Base-by-base conservation (phyloP, 2,329 filamentous ascomycete species). In the Penicillium olsonii region DNA sequence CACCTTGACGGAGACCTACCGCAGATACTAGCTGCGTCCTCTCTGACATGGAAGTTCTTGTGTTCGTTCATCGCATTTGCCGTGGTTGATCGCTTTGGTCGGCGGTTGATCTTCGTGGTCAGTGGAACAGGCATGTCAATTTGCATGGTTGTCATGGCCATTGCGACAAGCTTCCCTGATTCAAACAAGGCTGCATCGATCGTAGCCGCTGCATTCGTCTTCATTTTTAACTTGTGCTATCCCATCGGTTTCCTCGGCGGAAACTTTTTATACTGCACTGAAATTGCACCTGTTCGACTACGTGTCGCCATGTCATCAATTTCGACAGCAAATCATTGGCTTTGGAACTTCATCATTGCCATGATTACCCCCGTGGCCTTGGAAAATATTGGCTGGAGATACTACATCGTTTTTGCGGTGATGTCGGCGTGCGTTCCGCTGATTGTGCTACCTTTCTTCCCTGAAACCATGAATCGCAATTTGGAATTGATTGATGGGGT, bases 21-120 rank as follows among this genome's bases (percentile, higher is more conserved):
- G 9, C 57, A 54, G 11, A 61, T 77, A 27, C 68, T 80, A 7
- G 71, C 75, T 6, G 76, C 68, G 2, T 78, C 75, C 18, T 78
- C 78, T 9, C 68, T 82, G 38, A 82, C 80, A 9, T 83, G 77
- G 75, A 82, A 83, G 61, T 81, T 82, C 60, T 53, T 81, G 15
- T 78, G 75, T 33, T 77, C 74, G 12, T 76, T 79, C 62, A 63
- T 79, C 24, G 72, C 76, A 37, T 77, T 81, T 62, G 72, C 78
- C 57, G 75, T 75, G 37, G 78, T 81, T 51, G 78, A 80, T 53
- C 72, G 76, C 10, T 71, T 79, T 19, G 78, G 78, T 4, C 73
- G 76, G 8, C 73, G 76, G 14, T 73, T 72, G 50, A 70, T 80
- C 27, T 80, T 81, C 70, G 79, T 82, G 50, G 69, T 80, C 59